A percentile compares a stretch with the other conserved stretches of the same genome.
Evolutionary conservation across 768 basidiomycete genomes (phyloP).

Genomic region (Scleroderma bovista): DNA sequence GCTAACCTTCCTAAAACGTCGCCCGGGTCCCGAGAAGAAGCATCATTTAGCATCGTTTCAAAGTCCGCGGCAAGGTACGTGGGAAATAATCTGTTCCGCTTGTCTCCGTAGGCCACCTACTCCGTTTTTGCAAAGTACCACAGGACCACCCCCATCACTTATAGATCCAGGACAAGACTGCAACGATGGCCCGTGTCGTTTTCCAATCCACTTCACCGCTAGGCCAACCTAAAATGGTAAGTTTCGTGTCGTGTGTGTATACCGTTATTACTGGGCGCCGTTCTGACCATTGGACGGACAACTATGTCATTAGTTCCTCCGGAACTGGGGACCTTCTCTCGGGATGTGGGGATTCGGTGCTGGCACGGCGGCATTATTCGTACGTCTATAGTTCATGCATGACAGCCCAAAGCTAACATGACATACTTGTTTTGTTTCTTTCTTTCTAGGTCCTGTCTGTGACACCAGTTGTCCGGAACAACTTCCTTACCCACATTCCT

Average conservation of each 20-base stretch:
- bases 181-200: conserved; percentile 31
- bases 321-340: conserved; percentile 55
- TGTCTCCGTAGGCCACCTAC: neutral
- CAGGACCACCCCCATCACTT: too few relatives aligned
- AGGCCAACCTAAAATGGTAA: conserved; percentile 13
- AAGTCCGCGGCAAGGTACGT: neutral
- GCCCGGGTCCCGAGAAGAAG: neutral
- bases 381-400: conserved; percentile 24
- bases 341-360: conserved; percentile 68
- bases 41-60: too few relatives aligned
- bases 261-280: neutral
- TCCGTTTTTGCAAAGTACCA: neutral
- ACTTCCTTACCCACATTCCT: conserved; percentile 67
- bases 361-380: conserved; percentile 64
- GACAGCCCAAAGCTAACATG: neutral
- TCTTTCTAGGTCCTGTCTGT: conserved; percentile 63
- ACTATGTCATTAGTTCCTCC: conserved; percentile 34
- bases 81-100: neutral
- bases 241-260: neutral
- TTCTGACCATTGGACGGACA: neutral
- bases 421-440: neutral
- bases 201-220: conserved; percentile 21
- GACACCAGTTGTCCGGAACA: conserved; percentile 78
- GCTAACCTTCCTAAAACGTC: too few relatives aligned
- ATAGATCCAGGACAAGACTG: neutral